These are phyloP conservation scores for Parsonsia alboflavescens DNA, from an alignment of 257 asterid genomes.

Conservation along the genomic window DNA sequence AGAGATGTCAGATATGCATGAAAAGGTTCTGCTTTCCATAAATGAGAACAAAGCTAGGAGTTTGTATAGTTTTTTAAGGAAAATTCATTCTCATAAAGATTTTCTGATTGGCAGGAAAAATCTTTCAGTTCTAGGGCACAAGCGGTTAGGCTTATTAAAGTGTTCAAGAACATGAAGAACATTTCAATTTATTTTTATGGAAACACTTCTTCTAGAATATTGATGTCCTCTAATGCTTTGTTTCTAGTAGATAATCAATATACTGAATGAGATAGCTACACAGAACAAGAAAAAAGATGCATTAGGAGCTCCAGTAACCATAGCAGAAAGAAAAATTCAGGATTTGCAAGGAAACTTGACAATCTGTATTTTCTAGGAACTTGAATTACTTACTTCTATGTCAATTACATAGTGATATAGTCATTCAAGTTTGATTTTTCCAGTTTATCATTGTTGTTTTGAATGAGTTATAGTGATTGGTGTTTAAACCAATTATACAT, in stretches of 20 bases:
- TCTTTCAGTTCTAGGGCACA: constrained; percentile 25
- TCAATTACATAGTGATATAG: not conserved
- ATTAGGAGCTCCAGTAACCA: constrained; percentile 27
- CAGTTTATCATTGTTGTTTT: not conserved
- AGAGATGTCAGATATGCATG: constrained; percentile 25
- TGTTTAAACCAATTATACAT: not conserved
- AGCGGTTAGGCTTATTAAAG: constrained; percentile 31
- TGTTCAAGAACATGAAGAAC: constrained; percentile 33
- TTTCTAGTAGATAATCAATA: constrained; percentile 29
- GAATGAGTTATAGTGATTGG: not conserved
- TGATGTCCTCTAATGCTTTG: constrained; percentile 3
- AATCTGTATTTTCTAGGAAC: constrained; percentile 19
- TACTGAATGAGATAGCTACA: constrained; percentile 36
- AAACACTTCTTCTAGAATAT: not conserved
- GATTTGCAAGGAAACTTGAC: constrained; percentile 42
- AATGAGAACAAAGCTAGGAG: not conserved
- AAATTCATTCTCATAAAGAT: not conserved
- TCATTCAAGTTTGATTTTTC: not conserved
- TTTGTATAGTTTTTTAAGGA: not conserved
- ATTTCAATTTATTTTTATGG: constrained; percentile 25
- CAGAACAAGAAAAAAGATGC: constrained; percentile 30
- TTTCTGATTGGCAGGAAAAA: constrained; percentile 19
- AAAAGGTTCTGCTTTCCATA: not conserved
- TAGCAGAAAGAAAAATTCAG: constrained; percentile 33
- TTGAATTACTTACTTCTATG: not conserved